Percentiles rank a stretch among this genome's conserved stretches.
Evolutionary conservation across 2,329 filamentous ascomycete genomes (phyloP).

Genomic region (Fusarium phyllophilum): DNA sequence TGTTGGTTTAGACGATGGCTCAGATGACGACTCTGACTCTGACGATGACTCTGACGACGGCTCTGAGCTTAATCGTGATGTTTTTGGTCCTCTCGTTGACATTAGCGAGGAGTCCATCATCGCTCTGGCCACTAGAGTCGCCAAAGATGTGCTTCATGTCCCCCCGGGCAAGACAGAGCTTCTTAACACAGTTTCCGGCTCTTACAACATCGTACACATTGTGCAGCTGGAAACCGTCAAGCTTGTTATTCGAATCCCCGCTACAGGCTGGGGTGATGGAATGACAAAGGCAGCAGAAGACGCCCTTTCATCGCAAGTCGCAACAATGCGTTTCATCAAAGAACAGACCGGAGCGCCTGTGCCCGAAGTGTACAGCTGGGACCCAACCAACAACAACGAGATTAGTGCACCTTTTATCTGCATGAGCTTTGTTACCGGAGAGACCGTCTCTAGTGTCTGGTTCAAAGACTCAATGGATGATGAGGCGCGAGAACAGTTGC

Average conservation of each 20-base stretch:
- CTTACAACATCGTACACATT: conserved; percentile 6
- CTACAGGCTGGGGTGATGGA: conserved; percentile 12
- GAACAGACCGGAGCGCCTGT: background rate
- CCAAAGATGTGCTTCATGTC: background rate
- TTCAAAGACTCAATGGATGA: background rate
- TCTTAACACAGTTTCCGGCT: background rate
- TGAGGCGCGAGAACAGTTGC: background rate
- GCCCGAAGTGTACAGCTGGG: background rate
- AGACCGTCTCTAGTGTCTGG: background rate
- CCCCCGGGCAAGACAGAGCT: background rate
- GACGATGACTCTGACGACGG: background rate
- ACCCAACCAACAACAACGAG: conserved; percentile 1
- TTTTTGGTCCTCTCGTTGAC: background rate
- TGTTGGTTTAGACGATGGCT: background rate
- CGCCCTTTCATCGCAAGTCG: conserved; percentile 17
- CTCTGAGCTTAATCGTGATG: background rate
- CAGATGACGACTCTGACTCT: background rate
- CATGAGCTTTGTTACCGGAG: background rate
- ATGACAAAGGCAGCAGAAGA: conserved; percentile 21
- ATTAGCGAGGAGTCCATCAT: background rate
- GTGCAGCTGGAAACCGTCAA: background rate
- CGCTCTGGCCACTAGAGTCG: background rate
- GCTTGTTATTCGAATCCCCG: conserved; percentile 20
- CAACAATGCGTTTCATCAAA: conserved; percentile 11
- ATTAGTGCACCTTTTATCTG: conserved; percentile 1